phyloP scores from a whole-genome alignment of 192 early-diverging fungal genomes.

The Linderina pennispora region DNA sequence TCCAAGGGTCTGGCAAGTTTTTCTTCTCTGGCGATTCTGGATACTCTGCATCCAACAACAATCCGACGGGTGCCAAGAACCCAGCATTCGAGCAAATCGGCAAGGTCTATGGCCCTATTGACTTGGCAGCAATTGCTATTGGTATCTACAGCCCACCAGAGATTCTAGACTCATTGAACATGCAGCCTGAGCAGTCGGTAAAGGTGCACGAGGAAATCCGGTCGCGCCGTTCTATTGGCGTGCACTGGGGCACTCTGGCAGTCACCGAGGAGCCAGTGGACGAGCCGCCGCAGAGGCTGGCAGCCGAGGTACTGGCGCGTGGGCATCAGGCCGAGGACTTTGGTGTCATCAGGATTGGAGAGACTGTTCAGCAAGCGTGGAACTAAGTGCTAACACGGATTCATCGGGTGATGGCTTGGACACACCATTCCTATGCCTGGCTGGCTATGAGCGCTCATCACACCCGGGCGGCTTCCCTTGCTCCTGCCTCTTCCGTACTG shows the following conservation, averaged over 20 bases:
- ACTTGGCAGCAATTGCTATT: constrained; percentile 66
- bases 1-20: constrained; percentile 15
- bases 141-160: constrained; percentile 66
- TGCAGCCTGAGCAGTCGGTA: constrained; percentile 61
- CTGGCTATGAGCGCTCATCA: too few species aligned
- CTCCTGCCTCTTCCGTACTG: too few species aligned
- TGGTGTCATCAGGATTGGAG: constrained; percentile 35
- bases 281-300: constrained; percentile 55
- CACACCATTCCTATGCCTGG: too few species aligned
- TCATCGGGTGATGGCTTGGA: too few species aligned
- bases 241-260: constrained; percentile 73
- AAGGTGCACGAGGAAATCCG: constrained; percentile 60
- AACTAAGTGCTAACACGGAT: too few species aligned
- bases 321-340: constrained; percentile 36
- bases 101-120: constrained; percentile 53
- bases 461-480: too few species aligned
- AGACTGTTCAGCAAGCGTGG: too few species aligned
- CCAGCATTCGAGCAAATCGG: constrained; percentile 74
- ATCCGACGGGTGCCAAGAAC: constrained; percentile 49
- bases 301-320: constrained; percentile 42
- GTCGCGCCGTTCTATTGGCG: constrained; percentile 52
- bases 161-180: constrained; percentile 56
- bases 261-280: constrained; percentile 55
- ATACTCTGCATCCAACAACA: constrained; percentile 52
- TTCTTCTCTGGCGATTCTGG: constrained; percentile 55